These are phyloP conservation scores for Breviolum minutum DNA, from an alignment of 73 alveolate species.

Conservation along the genomic window DNA sequence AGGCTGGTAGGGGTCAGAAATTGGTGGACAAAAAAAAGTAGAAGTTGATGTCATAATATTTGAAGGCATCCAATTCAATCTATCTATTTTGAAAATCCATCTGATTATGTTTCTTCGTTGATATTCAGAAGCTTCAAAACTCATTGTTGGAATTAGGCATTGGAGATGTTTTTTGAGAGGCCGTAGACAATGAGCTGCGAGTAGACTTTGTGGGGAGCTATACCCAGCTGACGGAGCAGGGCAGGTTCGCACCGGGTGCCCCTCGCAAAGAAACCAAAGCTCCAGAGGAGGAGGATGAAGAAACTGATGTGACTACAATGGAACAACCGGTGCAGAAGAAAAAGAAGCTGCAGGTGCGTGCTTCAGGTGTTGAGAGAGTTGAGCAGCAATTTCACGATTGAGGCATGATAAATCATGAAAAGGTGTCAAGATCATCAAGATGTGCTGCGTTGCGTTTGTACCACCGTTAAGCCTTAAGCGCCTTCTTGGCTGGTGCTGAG, in stretches of 20 bases:
- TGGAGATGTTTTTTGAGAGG: background rate
- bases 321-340: no score
- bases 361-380: background rate
- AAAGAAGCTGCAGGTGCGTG: background rate
- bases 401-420: background rate
- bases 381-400: background rate
- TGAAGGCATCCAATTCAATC: background rate
- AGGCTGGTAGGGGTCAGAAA: background rate
- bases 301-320: background rate
- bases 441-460: background rate
- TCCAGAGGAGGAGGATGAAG: constrained; percentile 12
- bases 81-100: background rate
- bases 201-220: constrained; percentile 79
- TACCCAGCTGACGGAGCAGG: constrained; percentile 12
- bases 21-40: background rate
- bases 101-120: background rate
- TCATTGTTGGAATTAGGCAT: no score
- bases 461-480: background rate
- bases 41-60: background rate
- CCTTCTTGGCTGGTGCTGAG: background rate
- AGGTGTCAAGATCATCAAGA: background rate
- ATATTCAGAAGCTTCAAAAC: background rate
- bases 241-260: constrained; percentile 1
- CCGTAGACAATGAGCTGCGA: constrained; percentile 40
- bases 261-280: background rate